Conservation (phyloP, 495 filamentous ascomycete genomes). For the Podospora tetraspora region DNA sequence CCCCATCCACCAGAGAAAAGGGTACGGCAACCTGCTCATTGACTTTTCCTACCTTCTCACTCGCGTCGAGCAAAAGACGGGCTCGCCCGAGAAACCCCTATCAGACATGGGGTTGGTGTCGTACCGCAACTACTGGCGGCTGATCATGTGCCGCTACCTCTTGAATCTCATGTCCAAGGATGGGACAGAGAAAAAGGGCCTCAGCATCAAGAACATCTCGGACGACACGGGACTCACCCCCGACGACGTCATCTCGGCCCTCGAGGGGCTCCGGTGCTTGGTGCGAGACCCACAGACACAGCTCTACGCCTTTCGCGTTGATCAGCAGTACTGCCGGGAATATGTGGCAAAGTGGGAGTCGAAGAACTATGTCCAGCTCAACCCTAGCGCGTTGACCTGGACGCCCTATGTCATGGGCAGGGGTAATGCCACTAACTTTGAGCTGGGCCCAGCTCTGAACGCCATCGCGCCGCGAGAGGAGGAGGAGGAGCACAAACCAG, state of each 20-base stretch:
- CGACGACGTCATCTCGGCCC: constrained; percentile 88
- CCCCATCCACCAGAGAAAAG: constrained; percentile 93
- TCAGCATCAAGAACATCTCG: constrained; percentile 76
- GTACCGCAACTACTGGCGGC: constrained; percentile 94
- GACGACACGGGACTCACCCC: constrained; percentile 91
- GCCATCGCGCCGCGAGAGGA: constrained; percentile 83
- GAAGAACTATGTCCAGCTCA: constrained; percentile 80
- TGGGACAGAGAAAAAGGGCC: constrained; percentile 51
- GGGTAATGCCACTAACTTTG: constrained; percentile 75
- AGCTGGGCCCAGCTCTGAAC: constrained; percentile 74
- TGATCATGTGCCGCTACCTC: constrained; percentile 74
- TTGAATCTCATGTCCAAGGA: constrained; percentile 43
- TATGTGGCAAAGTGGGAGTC: constrained; percentile 81
- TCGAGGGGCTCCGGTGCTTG: constrained; percentile 83
- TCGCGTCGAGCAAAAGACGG: constrained; percentile 86
- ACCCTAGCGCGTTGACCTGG: constrained; percentile 79
- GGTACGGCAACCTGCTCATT: constrained; percentile 92
- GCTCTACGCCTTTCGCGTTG: constrained; percentile 80
- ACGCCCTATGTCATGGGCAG: constrained; percentile 97
- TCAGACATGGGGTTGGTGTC: constrained; percentile 97
- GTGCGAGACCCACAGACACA: constrained; percentile 85
- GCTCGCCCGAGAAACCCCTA: constrained; percentile 93
- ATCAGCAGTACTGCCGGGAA: constrained; percentile 72
- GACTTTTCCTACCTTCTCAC: constrained; percentile 98
- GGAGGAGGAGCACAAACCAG: constrained; percentile 48